A percentile compares a stretch with the other conserved stretches of the same genome.
These are phyloP conservation scores for Aspergillus hiratsukae DNA, from an alignment of 2,329 filamentous ascomycete species.

Conservation along the genomic window DNA sequence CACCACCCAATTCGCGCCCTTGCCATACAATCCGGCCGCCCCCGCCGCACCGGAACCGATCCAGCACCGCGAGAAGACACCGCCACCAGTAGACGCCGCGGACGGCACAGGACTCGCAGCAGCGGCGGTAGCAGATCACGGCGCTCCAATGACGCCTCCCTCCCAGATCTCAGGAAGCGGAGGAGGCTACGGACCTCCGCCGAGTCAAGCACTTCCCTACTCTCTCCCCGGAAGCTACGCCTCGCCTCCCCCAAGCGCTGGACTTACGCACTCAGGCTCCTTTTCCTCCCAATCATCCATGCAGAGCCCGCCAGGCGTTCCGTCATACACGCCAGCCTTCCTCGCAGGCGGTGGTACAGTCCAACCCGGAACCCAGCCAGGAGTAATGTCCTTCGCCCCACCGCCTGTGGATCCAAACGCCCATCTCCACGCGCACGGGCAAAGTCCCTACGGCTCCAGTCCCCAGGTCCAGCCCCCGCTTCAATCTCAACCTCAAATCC, in stretches of 20 bases:
- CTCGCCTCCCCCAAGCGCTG: slow-evolving; percentile 35
- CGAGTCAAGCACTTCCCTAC: slow-evolving; percentile 20
- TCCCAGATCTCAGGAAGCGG: slow-evolving; percentile 18
- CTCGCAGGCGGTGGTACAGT: slow-evolving; percentile 8
- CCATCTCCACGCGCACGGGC: slow-evolving; percentile 30
- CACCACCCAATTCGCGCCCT: slow-evolving; percentile 43
- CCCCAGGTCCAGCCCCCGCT: slow-evolving; percentile 15
- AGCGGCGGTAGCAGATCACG: slow-evolving; percentile 37
- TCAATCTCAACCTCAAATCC: slow-evolving; percentile 14
- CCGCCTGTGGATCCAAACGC: slow-evolving; percentile 32
- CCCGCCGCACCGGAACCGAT: slow-evolving; percentile 63
- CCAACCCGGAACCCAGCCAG: slow-evolving; percentile 13
- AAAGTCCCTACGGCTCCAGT: slow-evolving; percentile 21
- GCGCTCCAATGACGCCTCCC: slow-evolving; percentile 28
- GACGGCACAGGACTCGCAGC: slow-evolving; percentile 43
- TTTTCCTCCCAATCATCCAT: slow-evolving; percentile 22
- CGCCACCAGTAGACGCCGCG: slow-evolving; percentile 55
- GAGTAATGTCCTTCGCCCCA: slow-evolving; percentile 29
- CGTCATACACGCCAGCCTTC: slow-evolving; percentile 27
- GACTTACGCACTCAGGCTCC: slow-evolving; percentile 22
- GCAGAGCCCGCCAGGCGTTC: slow-evolving; percentile 22
- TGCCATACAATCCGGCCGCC: slow-evolving; percentile 63
- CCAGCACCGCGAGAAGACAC: slow-evolving; percentile 61
- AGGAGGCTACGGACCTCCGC: slow-evolving; percentile 20
- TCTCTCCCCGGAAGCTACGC: slow-evolving; percentile 25